Conservation (phyloP, 2,329 filamentous ascomycete species). For the Fragosphaeria purpurea region DNA sequence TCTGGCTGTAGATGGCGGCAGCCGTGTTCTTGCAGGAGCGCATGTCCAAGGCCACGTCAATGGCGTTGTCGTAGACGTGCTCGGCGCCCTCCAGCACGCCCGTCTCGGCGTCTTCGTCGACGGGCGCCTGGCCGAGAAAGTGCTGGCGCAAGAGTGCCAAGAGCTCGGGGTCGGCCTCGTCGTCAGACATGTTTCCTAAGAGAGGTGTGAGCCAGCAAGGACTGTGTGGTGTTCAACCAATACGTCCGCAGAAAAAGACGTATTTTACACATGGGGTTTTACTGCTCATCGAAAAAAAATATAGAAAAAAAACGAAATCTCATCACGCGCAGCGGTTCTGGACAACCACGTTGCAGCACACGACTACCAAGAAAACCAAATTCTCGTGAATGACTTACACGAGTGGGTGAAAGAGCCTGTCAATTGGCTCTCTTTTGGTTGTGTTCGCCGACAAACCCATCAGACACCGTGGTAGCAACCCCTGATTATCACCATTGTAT, state of each 20-base stretch:
- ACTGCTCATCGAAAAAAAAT: no score
- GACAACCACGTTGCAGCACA: background rate
- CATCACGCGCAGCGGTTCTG: no score
- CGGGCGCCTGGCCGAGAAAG: conserved; percentile 48
- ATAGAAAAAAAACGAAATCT: no score
- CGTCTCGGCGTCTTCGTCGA: conserved; percentile 58
- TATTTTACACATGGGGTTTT: no score
- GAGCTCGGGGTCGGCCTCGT: conserved; percentile 82
- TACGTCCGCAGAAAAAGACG: no score
- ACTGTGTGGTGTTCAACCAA: no score
- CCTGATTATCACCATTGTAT: no score
- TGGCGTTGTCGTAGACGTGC: conserved; percentile 82
- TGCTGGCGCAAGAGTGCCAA: conserved; percentile 77
- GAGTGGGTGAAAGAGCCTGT: background rate
- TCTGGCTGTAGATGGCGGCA: conserved; percentile 64
- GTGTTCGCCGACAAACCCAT: no score
- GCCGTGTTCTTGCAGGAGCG: conserved; percentile 74
- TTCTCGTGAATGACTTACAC: no score
- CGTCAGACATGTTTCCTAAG: conserved; percentile 61
- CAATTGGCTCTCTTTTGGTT: background rate
- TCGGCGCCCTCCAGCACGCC: conserved; percentile 75
- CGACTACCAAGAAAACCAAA: background rate
- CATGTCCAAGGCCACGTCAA: conserved; percentile 86
- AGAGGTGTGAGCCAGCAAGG: background rate
- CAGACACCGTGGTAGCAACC: no score